Conservation (phyloP, 1,284 basidiomycete genomes). For the Cryptococcus sp. region DNA sequence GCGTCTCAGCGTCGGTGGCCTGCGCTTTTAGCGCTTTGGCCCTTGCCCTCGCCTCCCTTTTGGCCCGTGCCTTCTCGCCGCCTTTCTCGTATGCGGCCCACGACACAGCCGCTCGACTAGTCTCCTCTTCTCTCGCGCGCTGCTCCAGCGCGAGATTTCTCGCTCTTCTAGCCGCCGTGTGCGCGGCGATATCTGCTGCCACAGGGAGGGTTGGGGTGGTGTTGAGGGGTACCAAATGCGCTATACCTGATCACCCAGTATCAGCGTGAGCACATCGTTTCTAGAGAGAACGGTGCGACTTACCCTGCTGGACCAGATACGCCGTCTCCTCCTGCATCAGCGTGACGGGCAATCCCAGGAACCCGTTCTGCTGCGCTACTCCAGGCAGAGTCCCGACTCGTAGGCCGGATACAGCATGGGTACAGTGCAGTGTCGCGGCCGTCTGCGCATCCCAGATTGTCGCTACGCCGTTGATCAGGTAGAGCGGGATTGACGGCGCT, state of each 20-base stretch:
- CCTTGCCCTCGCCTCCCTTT: slow-evolving; percentile 65
- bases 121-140: slow-evolving; percentile 38
- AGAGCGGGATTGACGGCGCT: slow-evolving; percentile 42
- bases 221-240: slow-evolving; percentile 74
- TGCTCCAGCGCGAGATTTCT: slow-evolving; percentile 57
- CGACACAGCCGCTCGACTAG: slow-evolving; percentile 20
- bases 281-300: slow-evolving; percentile 20
- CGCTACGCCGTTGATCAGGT: slow-evolving; percentile 50
- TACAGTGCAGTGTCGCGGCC: slow-evolving; percentile 71
- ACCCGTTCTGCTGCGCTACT: slow-evolving; percentile 94
- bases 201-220: slow-evolving; percentile 65
- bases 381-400: slow-evolving; percentile 89
- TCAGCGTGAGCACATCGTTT: slow-evolving; percentile 2
- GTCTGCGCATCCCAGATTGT: slow-evolving; percentile 57
- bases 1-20: slow-evolving; percentile 32
- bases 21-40: slow-evolving; percentile 55
- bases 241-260: slow-evolving; percentile 60
- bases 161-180: slow-evolving; percentile 34
- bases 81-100: slow-evolving; percentile 56
- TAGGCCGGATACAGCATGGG: slow-evolving; percentile 80
- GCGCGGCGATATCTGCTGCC: slow-evolving; percentile 56
- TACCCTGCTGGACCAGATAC: slow-evolving; percentile 77
- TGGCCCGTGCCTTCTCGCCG: slow-evolving; percentile 58
- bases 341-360: slow-evolving; percentile 84
- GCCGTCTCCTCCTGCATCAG: slow-evolving; percentile 91